Conservation (phyloP, 805 yeast genomes). For the Komagataella ulmi region DNA sequence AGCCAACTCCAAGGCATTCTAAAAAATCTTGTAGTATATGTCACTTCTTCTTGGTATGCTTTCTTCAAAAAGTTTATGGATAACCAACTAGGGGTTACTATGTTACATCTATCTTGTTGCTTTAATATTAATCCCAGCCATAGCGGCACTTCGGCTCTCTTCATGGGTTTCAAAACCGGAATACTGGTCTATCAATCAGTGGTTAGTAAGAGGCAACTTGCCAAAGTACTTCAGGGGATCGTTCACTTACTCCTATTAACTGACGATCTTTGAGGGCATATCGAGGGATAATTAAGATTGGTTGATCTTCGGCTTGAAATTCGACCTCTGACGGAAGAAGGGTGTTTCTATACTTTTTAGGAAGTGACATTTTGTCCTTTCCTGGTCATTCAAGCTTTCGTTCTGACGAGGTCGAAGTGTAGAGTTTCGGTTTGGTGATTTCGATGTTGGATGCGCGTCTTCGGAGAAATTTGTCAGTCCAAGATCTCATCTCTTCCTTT, state of each 20-base stretch:
- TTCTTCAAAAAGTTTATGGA: constrained; percentile 36
- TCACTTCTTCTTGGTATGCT: constrained; percentile 54
- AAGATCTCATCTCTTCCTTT: background rate
- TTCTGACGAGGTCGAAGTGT: background rate
- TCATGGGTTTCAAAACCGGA: constrained; percentile 54
- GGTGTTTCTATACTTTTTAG: constrained; percentile 35
- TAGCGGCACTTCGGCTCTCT: constrained; percentile 58
- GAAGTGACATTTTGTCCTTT: constrained; percentile 42
- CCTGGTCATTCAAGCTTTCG: background rate
- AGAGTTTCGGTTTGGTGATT: too few species aligned
- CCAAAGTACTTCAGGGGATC: background rate
- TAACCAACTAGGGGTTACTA: constrained; percentile 83
- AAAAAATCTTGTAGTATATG: constrained; percentile 44
- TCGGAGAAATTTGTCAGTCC: background rate
- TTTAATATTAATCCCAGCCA: constrained; percentile 84
- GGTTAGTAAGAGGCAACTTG: background rate
- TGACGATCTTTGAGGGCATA: constrained; percentile 53
- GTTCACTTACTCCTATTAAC: constrained; percentile 42
- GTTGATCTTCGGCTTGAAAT: constrained; percentile 75
- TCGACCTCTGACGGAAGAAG: constrained; percentile 69
- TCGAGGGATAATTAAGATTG: constrained; percentile 65
- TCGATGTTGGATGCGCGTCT: background rate
- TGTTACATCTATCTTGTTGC: constrained; percentile 74
- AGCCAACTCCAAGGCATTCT: constrained; percentile 83
- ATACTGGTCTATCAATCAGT: constrained; percentile 23